Percentiles rank a stretch among this genome's conserved stretches.
Conservation (phyloP, 1,284 basidiomycete species). For the Inonotus hispidus region DNA sequence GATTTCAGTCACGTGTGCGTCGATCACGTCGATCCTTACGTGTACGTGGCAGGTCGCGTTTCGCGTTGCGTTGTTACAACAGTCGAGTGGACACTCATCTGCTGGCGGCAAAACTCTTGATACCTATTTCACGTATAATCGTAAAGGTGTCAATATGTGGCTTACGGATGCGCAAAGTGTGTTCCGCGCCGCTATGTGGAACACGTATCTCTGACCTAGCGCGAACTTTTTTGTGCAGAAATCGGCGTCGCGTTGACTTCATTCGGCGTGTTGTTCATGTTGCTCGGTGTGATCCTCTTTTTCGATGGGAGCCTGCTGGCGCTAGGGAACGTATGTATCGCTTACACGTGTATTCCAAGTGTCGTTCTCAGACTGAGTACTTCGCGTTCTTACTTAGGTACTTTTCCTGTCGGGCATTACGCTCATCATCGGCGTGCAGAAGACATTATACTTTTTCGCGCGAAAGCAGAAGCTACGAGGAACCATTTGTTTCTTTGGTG, state of each 20-base stretch:
- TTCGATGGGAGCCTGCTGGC: conserved; percentile 98
- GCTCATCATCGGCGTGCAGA: conserved; percentile 91
- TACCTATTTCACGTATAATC: background rate
- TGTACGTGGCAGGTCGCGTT: conserved; percentile 23
- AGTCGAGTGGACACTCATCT: background rate
- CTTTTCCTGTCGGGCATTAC: conserved; percentile 90
- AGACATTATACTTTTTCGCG: conserved; percentile 98
- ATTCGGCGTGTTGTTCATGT: conserved; percentile 95
- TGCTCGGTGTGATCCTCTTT: conserved; percentile 92
- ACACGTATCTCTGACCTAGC: background rate
- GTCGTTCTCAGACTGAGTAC: background rate
- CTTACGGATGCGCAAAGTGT: conserved; percentile 64
- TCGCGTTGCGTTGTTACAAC: background rate
- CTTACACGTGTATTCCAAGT: conserved; percentile 1
- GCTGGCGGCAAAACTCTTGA: background rate
- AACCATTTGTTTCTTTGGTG: conserved; percentile 87
- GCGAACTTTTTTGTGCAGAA: conserved; percentile 44
- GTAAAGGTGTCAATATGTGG: conserved; percentile 45
- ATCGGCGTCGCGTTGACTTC: conserved; percentile 96
- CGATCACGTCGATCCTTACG: conserved; percentile 1
- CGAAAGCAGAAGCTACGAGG: conserved; percentile 94
- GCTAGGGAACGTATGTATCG: conserved; percentile 79
- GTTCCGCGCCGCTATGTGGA: background rate
- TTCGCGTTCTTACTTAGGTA: conserved; percentile 48
- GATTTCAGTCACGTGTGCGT: background rate